These are phyloP conservation scores for Linum lewisii DNA, from an alignment of 345 rosid species.

Conservation along the genomic window DNA sequence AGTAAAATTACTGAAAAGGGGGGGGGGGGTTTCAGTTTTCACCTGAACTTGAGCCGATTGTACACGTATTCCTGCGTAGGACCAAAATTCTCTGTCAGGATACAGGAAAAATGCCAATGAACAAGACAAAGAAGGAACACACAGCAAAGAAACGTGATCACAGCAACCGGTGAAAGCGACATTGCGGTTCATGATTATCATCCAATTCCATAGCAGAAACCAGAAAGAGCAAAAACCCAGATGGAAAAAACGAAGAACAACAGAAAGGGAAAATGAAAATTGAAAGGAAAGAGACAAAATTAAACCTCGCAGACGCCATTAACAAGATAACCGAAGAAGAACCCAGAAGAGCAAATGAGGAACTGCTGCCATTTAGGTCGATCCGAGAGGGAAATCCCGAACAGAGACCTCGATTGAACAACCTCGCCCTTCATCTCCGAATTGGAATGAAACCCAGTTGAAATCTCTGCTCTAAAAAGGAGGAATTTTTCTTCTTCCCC, in stretches of 20 bases:
- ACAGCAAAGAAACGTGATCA: background rate
- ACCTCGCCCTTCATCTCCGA: constrained; percentile 55
- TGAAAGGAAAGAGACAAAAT: background rate
- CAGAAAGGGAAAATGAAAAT: too few relatives aligned
- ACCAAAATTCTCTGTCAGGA: background rate
- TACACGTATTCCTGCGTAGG: constrained; percentile 73
- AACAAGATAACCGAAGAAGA: constrained; percentile 91
- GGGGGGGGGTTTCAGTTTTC: too few relatives aligned
- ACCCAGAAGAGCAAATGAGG: constrained; percentile 83
- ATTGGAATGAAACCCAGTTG: background rate
- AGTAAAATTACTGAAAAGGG: background rate
- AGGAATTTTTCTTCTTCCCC: background rate
- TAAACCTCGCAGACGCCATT: constrained; percentile 93
- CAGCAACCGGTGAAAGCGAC: background rate
- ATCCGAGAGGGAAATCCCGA: constrained; percentile 61
- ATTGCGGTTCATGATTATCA: background rate
- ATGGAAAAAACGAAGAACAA: background rate
- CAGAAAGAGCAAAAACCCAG: constrained; percentile 3
- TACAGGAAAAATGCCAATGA: constrained; percentile 1
- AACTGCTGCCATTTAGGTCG: constrained; percentile 76
- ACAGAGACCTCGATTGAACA: constrained; percentile 50
- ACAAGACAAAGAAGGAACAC: constrained; percentile 9
- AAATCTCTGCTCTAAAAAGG: too few relatives aligned
- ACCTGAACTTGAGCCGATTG: constrained; percentile 91
- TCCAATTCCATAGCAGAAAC: background rate